phyloP scores from a whole-genome alignment of 1,284 basidiomycete genomes.

The Ceratobasidium sp. region DNA sequence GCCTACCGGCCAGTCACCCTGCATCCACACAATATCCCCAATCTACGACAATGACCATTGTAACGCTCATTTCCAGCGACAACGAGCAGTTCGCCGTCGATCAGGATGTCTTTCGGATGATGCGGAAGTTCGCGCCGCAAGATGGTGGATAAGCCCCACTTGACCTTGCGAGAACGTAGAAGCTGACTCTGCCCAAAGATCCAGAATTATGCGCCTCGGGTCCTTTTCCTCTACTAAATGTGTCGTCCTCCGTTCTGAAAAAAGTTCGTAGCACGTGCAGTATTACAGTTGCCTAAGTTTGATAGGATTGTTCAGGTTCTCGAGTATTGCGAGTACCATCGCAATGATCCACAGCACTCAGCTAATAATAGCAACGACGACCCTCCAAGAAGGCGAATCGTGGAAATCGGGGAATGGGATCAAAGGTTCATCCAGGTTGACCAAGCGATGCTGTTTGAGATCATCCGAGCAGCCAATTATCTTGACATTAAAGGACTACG shows the following conservation, averaged over 20 bases:
- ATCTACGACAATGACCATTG: no score
- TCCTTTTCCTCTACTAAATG: constrained; percentile 9
- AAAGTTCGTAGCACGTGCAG: background rate
- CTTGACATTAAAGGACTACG: constrained; percentile 73
- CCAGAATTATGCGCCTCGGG: background rate
- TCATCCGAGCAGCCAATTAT: constrained; percentile 74
- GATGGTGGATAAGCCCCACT: background rate
- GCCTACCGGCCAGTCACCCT: no score
- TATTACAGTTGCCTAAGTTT: background rate
- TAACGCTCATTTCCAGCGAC: constrained; percentile 1
- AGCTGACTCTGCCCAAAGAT: background rate
- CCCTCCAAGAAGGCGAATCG: constrained; percentile 64
- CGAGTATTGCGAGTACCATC: constrained; percentile 74
- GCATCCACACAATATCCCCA: no score
- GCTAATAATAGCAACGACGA: constrained; percentile 61
- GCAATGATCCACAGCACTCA: constrained; percentile 65
- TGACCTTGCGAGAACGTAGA: no score
- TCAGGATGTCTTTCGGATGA: constrained; percentile 3
- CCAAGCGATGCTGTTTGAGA: constrained; percentile 67
- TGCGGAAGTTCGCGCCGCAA: background rate
- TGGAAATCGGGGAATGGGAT: constrained; percentile 71
- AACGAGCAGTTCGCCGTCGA: constrained; percentile 4
- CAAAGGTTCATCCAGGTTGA: constrained; percentile 67
- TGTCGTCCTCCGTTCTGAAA: constrained; percentile 17
- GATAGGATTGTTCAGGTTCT: constrained; percentile 59